These are phyloP conservation scores for Rhytidiadelphus loreus DNA, from an alignment of 225 moss, liverwort and hornwort species.

Conservation along the genomic window DNA sequence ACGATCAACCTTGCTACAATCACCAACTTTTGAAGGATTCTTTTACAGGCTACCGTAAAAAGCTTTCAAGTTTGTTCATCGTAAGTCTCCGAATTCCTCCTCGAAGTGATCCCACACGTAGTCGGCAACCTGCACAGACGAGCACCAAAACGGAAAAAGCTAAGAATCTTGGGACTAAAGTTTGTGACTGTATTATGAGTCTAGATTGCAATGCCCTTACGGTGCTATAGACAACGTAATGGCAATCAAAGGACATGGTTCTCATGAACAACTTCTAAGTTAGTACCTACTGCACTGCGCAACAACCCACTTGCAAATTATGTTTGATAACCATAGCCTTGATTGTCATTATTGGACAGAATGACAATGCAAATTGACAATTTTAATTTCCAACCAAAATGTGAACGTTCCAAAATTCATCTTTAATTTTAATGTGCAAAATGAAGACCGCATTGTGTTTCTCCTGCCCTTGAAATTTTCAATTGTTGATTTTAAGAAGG, in stretches of 20 bases:
- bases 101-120: conserved; percentile 14
- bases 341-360: not conserved
- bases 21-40: not conserved
- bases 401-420: not conserved
- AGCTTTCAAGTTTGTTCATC: not conserved
- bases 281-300: not conserved
- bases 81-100: not conserved
- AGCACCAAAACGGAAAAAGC: not conserved
- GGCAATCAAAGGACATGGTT: not conserved
- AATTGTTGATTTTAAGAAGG: not conserved
- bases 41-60: not conserved
- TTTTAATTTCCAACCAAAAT: not conserved
- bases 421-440: not conserved
- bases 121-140: conserved; percentile 23
- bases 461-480: not conserved
- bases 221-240: not conserved
- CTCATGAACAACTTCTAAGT: not conserved
- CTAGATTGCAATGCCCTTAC: not conserved
- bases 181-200: not conserved
- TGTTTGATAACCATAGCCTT: not conserved
- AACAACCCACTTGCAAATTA: not conserved
- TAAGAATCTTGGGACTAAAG: not conserved
- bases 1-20: not conserved
- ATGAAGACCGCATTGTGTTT: not conserved
- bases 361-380: not conserved